Evolutionary conservation across 2,329 filamentous ascomycete species (phyloP).

Genomic region (Aspergillus spinulosporus): DNA sequence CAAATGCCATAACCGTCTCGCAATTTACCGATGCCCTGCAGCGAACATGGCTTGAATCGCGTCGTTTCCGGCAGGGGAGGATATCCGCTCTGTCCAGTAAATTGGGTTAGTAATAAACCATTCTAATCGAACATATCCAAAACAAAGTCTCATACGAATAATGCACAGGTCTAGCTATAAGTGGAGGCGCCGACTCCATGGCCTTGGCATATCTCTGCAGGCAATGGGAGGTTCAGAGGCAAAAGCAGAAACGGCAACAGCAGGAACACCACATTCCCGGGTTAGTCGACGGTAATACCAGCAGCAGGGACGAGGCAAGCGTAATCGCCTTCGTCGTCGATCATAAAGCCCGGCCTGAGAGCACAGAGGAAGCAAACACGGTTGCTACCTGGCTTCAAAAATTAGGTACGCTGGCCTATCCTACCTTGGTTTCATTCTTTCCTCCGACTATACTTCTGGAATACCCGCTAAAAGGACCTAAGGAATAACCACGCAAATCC

Average conservation of each 20-base stretch:
- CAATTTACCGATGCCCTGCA: constrained; percentile 34
- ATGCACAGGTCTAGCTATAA: constrained; percentile 70
- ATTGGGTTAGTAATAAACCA: constrained; percentile 26
- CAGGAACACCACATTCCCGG: neutral
- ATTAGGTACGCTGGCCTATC: constrained; percentile 40
- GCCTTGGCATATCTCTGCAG: constrained; percentile 76
- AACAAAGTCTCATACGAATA: neutral
- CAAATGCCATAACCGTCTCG: constrained; percentile 25
- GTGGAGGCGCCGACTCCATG: constrained; percentile 98
- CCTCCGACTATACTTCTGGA: neutral
- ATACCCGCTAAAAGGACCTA: neutral
- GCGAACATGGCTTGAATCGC: constrained; percentile 31
- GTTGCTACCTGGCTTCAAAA: constrained; percentile 49
- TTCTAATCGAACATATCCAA: too few relatives aligned
- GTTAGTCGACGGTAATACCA: neutral
- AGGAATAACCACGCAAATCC: constrained; percentile 39
- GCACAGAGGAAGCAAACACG: constrained; percentile 54
- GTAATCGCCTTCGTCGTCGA: constrained; percentile 62
- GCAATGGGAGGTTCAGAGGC: constrained; percentile 31
- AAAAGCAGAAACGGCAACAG: constrained; percentile 26
- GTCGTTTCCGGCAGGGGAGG: constrained; percentile 14
- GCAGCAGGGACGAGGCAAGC: constrained; percentile 24
- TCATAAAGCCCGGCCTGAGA: constrained; percentile 58
- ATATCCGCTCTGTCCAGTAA: constrained; percentile 24
- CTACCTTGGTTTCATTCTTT: neutral